Base-by-base conservation (phyloP, 257 asterid species). In the Fraxinus anomala region DNA sequence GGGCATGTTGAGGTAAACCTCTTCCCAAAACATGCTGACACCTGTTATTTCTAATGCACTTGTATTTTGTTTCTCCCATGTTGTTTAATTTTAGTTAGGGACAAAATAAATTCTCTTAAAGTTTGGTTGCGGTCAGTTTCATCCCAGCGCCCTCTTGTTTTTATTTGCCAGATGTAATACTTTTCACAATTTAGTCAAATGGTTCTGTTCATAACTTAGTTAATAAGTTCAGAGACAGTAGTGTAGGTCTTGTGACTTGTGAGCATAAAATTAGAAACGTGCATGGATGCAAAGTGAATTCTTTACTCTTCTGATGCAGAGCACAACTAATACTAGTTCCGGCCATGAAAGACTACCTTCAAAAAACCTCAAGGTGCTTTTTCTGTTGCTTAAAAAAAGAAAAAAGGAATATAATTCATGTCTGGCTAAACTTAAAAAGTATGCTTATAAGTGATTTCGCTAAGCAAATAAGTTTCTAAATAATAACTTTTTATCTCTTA, bases 1-100 rank as follows among this genome's bases (percentile, higher is more conserved):
- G 99, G 97, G 76, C 92, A 97, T 61, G 89, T 94, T 81, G 99
- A 94, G 97, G 99, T 94, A 84, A 73, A 83, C 74, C 63, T 70
- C 66, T 76, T 79, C 54, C 23, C 80, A 56, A 65, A 59, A 70
- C 69, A 68, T 77, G 76, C 82, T 61, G 66, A 56, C 67, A 42
- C 30, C 63, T 67, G 30, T 17, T 24, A 17, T 42, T 56, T 81
- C 59, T 77, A 67, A n/a, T 77, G 74, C 77, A 21, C 23, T 26
- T 44, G 73, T 69, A 31, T 42, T 69, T 71, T 21, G 74, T 49
- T 47, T 77, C 76, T 28, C 68, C 10, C 4, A 47, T 21, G 54
- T 5, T 76, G 47, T 73, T 66, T 74, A 47, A 70, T 73, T 40
- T 34, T 51, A 31, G 71, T 65, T 51, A 40, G 51, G 24, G 40